Evolutionary conservation across 805 yeast genomes (phyloP).

Genomic region (Saccharomycopsis capsularis): DNA sequence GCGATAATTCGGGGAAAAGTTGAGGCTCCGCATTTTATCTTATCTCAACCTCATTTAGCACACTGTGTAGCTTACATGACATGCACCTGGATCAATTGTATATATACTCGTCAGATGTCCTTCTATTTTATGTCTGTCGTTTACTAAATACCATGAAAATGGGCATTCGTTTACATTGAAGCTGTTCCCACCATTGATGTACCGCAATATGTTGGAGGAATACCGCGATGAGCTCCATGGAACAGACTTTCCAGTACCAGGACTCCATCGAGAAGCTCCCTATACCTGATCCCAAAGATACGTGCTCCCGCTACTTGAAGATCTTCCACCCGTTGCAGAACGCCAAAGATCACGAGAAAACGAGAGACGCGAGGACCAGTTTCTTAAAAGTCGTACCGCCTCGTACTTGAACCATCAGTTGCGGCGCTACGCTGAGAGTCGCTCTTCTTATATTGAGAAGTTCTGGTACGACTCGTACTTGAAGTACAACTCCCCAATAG

Average conservation of each 20-base stretch:
- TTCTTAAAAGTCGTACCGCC: conserved; percentile 45
- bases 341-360: conserved; percentile 55
- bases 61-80: too few relatives aligned
- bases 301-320: conserved; percentile 58
- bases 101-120: too few relatives aligned
- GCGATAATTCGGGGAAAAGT: too few relatives aligned
- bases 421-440: conserved; percentile 49
- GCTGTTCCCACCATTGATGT: too few relatives aligned
- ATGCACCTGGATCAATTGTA: too few relatives aligned
- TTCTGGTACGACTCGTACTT: conserved; percentile 91
- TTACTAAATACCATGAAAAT: too few relatives aligned
- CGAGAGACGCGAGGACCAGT: conserved; percentile 52
- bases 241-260: conserved; percentile 52
- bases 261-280: conserved; percentile 59
- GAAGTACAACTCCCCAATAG: conserved; percentile 83
- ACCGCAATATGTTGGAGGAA: too few relatives aligned
- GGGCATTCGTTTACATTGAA: too few relatives aligned
- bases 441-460: conserved; percentile 83
- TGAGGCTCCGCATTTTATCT: too few relatives aligned
- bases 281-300: conserved; percentile 65
- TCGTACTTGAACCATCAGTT: conserved; percentile 58
- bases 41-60: too few relatives aligned
- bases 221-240: neutral
- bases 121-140: too few relatives aligned
- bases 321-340: conserved; percentile 76